A percentile compares a stretch with the other conserved stretches of the same genome.
Conservation (phyloP, 108 stramenopile genomes). For the Nitzschia sp. region DNA sequence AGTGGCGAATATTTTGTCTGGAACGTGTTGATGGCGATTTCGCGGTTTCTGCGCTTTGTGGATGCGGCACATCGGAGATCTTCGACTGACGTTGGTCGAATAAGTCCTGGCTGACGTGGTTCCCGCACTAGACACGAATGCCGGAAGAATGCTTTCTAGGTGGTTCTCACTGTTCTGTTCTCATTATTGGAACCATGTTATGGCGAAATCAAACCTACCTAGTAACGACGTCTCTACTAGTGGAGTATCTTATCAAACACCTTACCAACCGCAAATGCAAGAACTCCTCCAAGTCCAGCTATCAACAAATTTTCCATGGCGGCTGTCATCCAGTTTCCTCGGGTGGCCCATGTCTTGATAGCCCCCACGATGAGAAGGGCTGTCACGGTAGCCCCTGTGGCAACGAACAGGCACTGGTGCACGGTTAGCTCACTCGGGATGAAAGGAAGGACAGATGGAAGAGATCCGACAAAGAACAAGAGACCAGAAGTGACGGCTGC, state of each 20-base stretch:
- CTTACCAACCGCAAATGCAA: conserved; percentile 64
- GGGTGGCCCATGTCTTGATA: conserved; percentile 73
- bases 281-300: conserved; percentile 62
- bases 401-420: conserved; percentile 37
- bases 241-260: conserved; percentile 50
- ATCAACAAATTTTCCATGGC: conserved; percentile 73
- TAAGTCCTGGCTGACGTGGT: too few relatives aligned
- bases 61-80: too few relatives aligned
- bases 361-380: conserved; percentile 61
- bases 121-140: too few relatives aligned
- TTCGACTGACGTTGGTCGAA: too few relatives aligned
- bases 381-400: conserved; percentile 42
- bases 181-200: too few relatives aligned
- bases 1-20: too few relatives aligned
- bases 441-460: conserved; percentile 73
- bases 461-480: conserved; percentile 57
- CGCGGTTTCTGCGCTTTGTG: too few relatives aligned
- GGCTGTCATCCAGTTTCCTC: conserved; percentile 52
- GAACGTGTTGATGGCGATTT: too few relatives aligned
- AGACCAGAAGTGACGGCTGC: conserved; percentile 54
- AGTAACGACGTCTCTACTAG: conserved; percentile 2
- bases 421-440: conserved; percentile 29
- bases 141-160: too few relatives aligned
- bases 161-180: too few relatives aligned
- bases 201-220: too few relatives aligned